Conservation (phyloP, 148 eudicot species). For the Nepenthes gracilis region DNA sequence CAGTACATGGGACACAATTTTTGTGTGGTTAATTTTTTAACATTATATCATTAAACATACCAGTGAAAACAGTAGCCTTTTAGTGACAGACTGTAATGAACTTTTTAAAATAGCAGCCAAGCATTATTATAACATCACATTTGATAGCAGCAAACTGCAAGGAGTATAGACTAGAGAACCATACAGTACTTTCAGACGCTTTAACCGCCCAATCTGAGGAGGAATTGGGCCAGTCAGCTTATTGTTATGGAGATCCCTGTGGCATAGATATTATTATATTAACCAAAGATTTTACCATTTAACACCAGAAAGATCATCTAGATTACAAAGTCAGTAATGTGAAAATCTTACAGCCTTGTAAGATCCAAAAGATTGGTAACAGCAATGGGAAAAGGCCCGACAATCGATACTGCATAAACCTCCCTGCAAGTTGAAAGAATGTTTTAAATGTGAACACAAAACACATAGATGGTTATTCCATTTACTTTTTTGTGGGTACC, state of each 20-base stretch:
- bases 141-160: too few species aligned
- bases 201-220: constrained; percentile 77
- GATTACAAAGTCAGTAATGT: neutral
- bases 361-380: constrained; percentile 96
- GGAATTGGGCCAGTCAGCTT: constrained; percentile 97
- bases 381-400: constrained; percentile 96
- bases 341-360: constrained; percentile 67
- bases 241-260: constrained; percentile 96
- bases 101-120: too few species aligned
- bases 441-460: too few species aligned
- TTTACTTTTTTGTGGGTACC: too few species aligned
- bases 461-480: too few species aligned
- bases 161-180: too few species aligned
- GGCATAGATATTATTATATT: neutral
- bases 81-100: too few species aligned
- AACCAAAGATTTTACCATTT: constrained; percentile 1
- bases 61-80: too few species aligned
- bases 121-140: too few species aligned
- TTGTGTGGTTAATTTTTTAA: too few species aligned
- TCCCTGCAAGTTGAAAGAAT: constrained; percentile 38
- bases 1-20: too few species aligned
- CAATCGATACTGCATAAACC: constrained; percentile 96
- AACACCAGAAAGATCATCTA: neutral
- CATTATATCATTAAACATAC: too few species aligned
- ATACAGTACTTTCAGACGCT: constrained; percentile 9